phyloP scores from a whole-genome alignment of 2,329 filamentous ascomycete species.

The Orbilia blumenaviensis region DNA sequence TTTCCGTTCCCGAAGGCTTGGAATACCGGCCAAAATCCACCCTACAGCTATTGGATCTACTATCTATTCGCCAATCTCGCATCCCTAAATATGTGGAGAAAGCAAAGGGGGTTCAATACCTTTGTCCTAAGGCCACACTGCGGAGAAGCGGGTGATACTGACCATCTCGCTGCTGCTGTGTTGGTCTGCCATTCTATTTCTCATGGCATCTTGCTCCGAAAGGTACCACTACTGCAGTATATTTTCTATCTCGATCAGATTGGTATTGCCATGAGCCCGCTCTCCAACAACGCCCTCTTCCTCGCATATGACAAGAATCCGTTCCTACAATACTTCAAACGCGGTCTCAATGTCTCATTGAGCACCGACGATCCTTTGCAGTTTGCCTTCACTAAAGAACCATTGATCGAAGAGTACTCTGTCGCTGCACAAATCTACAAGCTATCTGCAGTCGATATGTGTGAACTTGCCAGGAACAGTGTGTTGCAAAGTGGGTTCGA shows the following conservation, averaged over 20 bases:
- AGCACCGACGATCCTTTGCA: constrained; percentile 97
- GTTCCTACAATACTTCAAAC: constrained; percentile 92
- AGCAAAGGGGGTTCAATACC: constrained; percentile 92
- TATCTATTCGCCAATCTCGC: constrained; percentile 94
- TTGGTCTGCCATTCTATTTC: constrained; percentile 97
- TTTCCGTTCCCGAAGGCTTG: constrained; percentile 90
- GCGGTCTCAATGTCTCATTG: constrained; percentile 92
- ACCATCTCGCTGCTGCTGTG: constrained; percentile 90
- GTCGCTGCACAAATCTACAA: constrained; percentile 99
- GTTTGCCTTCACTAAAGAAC: constrained; percentile 98
- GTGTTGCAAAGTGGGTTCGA: constrained; percentile 96
- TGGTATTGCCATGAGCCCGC: constrained; percentile 97
- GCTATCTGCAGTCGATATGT: constrained; percentile 96
- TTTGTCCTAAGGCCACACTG: constrained; percentile 93
- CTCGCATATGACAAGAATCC: constrained; percentile 96
- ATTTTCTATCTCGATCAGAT: constrained; percentile 98
- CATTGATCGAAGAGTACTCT: constrained; percentile 96
- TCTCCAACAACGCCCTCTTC: constrained; percentile 97
- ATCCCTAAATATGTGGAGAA: constrained; percentile 90
- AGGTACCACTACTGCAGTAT: constrained; percentile 94
- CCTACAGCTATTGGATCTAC: constrained; percentile 99
- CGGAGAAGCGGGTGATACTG: constrained; percentile 94
- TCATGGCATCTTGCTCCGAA: constrained; percentile 88
- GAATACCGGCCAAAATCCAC: constrained; percentile 92
- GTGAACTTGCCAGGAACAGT: constrained; percentile 94